Percentiles rank a stretch among this genome's conserved stretches.
These are phyloP conservation scores for Agaricus sinodeliciosus DNA, from an alignment of 768 basidiomycete species.

Conservation along the genomic window DNA sequence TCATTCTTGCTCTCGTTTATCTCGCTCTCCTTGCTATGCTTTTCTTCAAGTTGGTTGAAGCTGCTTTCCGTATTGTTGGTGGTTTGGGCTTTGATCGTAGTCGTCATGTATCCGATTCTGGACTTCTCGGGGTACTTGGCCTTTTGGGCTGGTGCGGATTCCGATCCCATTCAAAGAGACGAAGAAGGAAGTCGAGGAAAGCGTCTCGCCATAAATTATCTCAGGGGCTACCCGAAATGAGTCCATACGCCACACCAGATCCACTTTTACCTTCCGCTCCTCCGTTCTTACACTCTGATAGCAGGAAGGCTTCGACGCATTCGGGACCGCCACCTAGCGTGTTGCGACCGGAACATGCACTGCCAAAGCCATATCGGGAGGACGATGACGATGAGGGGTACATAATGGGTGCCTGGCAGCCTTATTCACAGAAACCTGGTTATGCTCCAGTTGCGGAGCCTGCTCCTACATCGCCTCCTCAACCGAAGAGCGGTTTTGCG, in stretches of 20 bases:
- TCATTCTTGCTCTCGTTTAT: slow-evolving; percentile 79
- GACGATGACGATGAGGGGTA: slow-evolving; percentile 79
- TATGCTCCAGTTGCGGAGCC: slow-evolving; percentile 35
- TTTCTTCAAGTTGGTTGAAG: slow-evolving; percentile 80
- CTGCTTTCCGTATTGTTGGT: slow-evolving; percentile 68
- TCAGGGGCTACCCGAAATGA: slow-evolving; percentile 26
- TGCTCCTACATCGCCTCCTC: slow-evolving; percentile 22
- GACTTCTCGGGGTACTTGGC: slow-evolving; percentile 79
- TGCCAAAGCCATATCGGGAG: slow-evolving; percentile 61
- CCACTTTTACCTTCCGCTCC: slow-evolving; percentile 13
- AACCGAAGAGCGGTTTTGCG: slow-evolving; percentile 56
- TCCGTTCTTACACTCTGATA: slow-evolving; percentile 20
- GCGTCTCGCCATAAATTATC: background rate
- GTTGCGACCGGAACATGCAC: slow-evolving; percentile 72
- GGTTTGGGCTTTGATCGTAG: slow-evolving; percentile 81
- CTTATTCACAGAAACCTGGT: slow-evolving; percentile 39
- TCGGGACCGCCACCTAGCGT: slow-evolving; percentile 65
- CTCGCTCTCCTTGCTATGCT: slow-evolving; percentile 80
- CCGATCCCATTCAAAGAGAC: slow-evolving; percentile 20
- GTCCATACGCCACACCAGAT: slow-evolving; percentile 43
- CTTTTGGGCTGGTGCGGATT: slow-evolving; percentile 59
- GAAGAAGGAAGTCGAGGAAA: slow-evolving; percentile 13
- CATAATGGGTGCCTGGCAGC: slow-evolving; percentile 95
- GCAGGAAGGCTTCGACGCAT: slow-evolving; percentile 44
- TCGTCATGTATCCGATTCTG: slow-evolving; percentile 72